These are phyloP conservation scores for Coemansia sp. DNA, from an alignment of 192 early-diverging fungal species.

Conservation along the genomic window DNA sequence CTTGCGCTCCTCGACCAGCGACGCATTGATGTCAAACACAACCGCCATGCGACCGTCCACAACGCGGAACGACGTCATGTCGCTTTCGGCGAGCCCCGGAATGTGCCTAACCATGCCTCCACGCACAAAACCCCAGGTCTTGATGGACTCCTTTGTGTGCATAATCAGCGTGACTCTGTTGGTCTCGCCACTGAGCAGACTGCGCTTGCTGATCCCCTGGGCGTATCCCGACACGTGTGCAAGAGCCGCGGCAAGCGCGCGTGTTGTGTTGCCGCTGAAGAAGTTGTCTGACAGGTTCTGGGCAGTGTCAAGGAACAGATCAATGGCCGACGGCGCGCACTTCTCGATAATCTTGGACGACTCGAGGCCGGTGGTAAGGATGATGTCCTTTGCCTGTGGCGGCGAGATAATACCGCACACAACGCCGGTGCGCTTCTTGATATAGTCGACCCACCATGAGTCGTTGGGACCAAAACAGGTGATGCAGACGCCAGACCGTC, in stretches of 20 bases:
- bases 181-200: constrained; percentile 79
- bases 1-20: constrained; percentile 67
- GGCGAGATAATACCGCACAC: constrained; percentile 76
- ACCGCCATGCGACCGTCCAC: constrained; percentile 76
- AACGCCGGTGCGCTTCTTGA: constrained; percentile 76
- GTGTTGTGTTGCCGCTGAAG: constrained; percentile 68
- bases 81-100: constrained; percentile 70
- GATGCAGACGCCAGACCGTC: constrained; percentile 82
- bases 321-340: constrained; percentile 72
- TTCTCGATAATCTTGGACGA: constrained; percentile 66
- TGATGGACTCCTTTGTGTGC: constrained; percentile 63
- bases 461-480: constrained; percentile 91
- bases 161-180: constrained; percentile 75
- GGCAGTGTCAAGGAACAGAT: constrained; percentile 76
- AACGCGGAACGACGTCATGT: constrained; percentile 80
- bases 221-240: constrained; percentile 86
- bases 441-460: constrained; percentile 76
- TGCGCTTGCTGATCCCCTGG: constrained; percentile 78
- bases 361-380: constrained; percentile 74
- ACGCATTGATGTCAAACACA: constrained; percentile 78
- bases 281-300: constrained; percentile 66
- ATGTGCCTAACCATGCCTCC: constrained; percentile 69
- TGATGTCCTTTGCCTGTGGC: constrained; percentile 89
- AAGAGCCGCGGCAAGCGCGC: constrained; percentile 80
- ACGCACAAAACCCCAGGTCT: constrained; percentile 82